phyloP scores from a whole-genome alignment of 2,329 filamentous ascomycete species.

The Trichothecium roseum region DNA sequence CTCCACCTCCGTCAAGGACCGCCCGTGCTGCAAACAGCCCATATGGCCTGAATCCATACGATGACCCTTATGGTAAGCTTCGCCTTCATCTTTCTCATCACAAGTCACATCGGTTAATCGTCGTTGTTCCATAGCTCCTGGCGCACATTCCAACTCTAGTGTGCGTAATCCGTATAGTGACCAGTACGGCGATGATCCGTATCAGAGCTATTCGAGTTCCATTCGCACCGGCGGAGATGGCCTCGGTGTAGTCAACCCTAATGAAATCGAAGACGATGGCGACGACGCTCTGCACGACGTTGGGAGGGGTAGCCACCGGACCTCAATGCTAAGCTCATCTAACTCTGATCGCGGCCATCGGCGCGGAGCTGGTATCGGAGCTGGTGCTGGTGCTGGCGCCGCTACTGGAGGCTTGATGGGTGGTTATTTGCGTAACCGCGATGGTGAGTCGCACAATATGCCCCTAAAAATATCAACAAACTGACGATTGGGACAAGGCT shows the following conservation, averaged over 20 bases:
- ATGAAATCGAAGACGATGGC: slow-evolving; percentile 75
- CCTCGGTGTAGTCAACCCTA: slow-evolving; percentile 59
- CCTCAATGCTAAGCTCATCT: slow-evolving; percentile 49
- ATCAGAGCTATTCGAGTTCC: slow-evolving; percentile 44
- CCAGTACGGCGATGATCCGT: slow-evolving; percentile 46
- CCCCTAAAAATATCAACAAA: not conserved
- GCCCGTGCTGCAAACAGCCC: slow-evolving; percentile 7
- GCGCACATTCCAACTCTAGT: not conserved
- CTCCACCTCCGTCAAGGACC: slow-evolving; percentile 25
- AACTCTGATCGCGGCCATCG: slow-evolving; percentile 20
- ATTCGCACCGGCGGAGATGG: slow-evolving; percentile 33
- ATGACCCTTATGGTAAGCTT: not conserved
- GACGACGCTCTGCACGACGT: slow-evolving; percentile 66
- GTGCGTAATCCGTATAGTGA: slow-evolving; percentile 4
- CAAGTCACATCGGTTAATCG: not conserved
- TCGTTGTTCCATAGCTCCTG: not conserved
- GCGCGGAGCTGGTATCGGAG: slow-evolving; percentile 23
- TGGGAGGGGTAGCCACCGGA: slow-evolving; percentile 29
- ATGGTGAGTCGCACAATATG: slow-evolving; percentile 7
- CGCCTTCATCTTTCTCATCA: not conserved
- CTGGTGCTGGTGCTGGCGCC: slow-evolving; percentile 31
- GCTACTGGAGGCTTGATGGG: slow-evolving; percentile 26
- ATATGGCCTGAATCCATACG: not conserved
- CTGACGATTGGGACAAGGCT: slow-evolving; percentile 7
- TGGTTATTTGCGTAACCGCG: slow-evolving; percentile 15